A percentile compares a stretch with the other conserved stretches of the same genome.
Conservation (phyloP, 2,329 filamentous ascomycete species). For the Paecilomyces niveus region DNA sequence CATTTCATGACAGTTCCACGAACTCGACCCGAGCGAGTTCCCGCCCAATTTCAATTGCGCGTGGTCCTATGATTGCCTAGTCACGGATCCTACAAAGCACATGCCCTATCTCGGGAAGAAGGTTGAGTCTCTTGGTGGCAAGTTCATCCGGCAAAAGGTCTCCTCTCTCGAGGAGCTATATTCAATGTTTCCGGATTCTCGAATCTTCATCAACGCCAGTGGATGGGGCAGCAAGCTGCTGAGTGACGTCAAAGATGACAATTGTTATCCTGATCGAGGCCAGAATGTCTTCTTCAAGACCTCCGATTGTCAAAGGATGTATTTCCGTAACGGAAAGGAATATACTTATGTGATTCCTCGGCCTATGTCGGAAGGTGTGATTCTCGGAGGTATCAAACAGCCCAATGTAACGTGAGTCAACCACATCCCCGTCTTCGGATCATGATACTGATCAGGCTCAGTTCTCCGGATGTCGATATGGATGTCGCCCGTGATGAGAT, state of each 20-base stretch:
- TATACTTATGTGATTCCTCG: constrained; percentile 34
- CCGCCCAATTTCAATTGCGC: constrained; percentile 24
- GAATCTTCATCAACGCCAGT: constrained; percentile 33
- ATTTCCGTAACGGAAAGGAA: constrained; percentile 30
- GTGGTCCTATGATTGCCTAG: constrained; percentile 30
- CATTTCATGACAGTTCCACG: constrained; percentile 21
- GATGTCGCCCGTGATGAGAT: constrained; percentile 32
- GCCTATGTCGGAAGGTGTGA: constrained; percentile 23
- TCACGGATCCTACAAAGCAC: constrained; percentile 31
- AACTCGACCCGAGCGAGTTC: constrained; percentile 23
- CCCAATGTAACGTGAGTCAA: constrained; percentile 21
- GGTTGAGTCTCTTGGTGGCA: constrained; percentile 23
- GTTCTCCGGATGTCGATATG: constrained; percentile 28
- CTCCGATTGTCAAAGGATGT: constrained; percentile 21
- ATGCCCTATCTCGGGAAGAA: constrained; percentile 27
- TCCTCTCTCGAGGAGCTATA: constrained; percentile 27
- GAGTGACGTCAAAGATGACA: constrained; percentile 26
- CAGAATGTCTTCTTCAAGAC: constrained; percentile 32
- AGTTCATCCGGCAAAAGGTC: constrained; percentile 27
- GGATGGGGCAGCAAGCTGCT: constrained; percentile 28
- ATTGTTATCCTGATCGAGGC: constrained; percentile 29
- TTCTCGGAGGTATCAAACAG: constrained; percentile 30
- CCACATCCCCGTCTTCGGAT: neutral
- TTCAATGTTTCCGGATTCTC: constrained; percentile 26
- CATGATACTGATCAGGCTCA: constrained; percentile 6